A percentile compares a stretch with the other conserved stretches of the same genome.
phyloP scores from a whole-genome alignment of 1,139 yeast genomes.

The Suhomyces wounanorum region DNA sequence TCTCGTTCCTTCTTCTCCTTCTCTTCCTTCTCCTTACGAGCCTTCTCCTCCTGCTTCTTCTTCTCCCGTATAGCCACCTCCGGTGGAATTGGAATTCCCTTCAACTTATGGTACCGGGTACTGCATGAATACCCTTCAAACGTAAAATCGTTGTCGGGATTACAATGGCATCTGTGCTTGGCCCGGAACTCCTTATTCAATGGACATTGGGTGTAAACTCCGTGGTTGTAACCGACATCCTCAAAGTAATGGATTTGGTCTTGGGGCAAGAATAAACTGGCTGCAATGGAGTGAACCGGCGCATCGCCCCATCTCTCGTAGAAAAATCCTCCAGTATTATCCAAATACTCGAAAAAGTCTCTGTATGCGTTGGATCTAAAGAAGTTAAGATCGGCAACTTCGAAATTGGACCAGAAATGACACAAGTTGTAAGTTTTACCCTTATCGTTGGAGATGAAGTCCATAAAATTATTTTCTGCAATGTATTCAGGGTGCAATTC shows the following conservation, averaged over 20 bases:
- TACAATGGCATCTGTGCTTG: constrained; percentile 51
- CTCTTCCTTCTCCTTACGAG: background rate
- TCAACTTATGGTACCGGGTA: constrained; percentile 48
- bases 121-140: constrained; percentile 59
- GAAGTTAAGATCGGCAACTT: constrained; percentile 75
- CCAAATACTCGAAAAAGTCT: constrained; percentile 70
- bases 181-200: constrained; percentile 45
- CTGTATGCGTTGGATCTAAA: constrained; percentile 71
- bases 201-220: constrained; percentile 61
- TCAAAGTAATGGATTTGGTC: constrained; percentile 75
- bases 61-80: constrained; percentile 19
- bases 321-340: constrained; percentile 81
- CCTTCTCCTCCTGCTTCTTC: background rate
- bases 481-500: constrained; percentile 44
- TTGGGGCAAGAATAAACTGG: constrained; percentile 65
- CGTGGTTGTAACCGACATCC: constrained; percentile 82
- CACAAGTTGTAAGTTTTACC: constrained; percentile 75
- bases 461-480: constrained; percentile 50
- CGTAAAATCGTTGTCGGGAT: constrained; percentile 53
- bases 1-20: background rate
- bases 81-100: constrained; percentile 44
- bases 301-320: constrained; percentile 98
- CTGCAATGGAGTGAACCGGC: constrained; percentile 86
- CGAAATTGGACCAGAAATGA: constrained; percentile 95
- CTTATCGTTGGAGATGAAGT: constrained; percentile 57